These are phyloP conservation scores for Euphorbia pulcherrima DNA, from an alignment of 345 rosid genomes.

Conservation along the genomic window DNA sequence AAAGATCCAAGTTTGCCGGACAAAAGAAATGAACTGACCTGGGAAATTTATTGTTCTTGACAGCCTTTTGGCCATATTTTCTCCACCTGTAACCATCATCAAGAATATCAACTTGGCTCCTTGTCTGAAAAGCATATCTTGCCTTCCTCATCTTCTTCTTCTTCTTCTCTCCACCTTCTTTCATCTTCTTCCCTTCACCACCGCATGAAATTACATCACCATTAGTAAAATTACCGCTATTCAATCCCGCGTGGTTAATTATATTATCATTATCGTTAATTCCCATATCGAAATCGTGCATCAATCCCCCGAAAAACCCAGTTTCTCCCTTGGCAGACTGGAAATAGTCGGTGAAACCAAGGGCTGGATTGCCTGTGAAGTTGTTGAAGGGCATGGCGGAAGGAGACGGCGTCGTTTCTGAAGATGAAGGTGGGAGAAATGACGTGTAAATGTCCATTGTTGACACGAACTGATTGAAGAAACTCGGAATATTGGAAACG, in stretches of 20 bases:
- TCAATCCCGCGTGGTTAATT: background rate
- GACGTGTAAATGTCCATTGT: conserved; percentile 23
- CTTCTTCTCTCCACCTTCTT: conserved; percentile 21
- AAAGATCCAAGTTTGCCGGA: too few species aligned
- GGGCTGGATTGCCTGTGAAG: conserved; percentile 5
- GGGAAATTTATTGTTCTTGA: conserved; percentile 76
- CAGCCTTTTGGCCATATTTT: conserved; percentile 84
- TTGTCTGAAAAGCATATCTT: conserved; percentile 73
- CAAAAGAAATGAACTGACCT: conserved; percentile 29
- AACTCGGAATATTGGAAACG: too few species aligned
- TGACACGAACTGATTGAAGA: too few species aligned
- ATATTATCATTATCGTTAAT: too few species aligned
- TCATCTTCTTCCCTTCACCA: conserved; percentile 17
- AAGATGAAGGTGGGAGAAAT: conserved; percentile 23
- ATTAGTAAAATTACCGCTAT: background rate
- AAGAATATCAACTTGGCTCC: conserved; percentile 85
- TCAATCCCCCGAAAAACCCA: conserved; percentile 37
- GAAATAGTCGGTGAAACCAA: conserved; percentile 5
- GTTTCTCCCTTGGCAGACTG: conserved; percentile 12
- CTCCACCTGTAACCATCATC: conserved; percentile 97
- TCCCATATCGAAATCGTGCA: conserved; percentile 20
- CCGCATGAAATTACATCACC: conserved; percentile 5
- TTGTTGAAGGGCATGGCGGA: conserved; percentile 20
- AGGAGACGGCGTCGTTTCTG: conserved; percentile 11
- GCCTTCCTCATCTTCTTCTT: conserved; percentile 59